phyloP scores from a whole-genome alignment of 1,139 yeast species.

The Hanseniaspora uvarum region DNA sequence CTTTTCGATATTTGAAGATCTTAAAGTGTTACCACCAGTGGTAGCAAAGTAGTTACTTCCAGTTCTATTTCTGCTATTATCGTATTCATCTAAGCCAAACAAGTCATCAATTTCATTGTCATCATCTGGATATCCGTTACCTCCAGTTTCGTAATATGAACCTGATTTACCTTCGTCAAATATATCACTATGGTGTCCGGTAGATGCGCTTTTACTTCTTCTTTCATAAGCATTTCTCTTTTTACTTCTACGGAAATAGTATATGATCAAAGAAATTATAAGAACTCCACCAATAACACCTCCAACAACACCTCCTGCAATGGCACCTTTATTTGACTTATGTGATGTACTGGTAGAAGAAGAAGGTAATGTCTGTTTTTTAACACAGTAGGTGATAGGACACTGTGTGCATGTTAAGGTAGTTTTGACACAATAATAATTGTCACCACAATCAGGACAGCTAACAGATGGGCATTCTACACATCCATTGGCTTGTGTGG shows the following conservation, averaged over 20 bases:
- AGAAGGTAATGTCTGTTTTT: constrained; percentile 20
- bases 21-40: constrained; percentile 4
- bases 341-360: constrained; percentile 20
- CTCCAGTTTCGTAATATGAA: constrained; percentile 15
- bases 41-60: constrained; percentile 24
- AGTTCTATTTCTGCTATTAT: not conserved
- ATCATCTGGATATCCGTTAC: constrained; percentile 19
- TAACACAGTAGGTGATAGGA: constrained; percentile 46
- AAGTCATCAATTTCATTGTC: constrained; percentile 9
- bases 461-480: constrained; percentile 39
- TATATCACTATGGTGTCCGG: constrained; percentile 20
- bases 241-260: constrained; percentile 35
- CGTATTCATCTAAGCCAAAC: constrained; percentile 15
- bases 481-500: constrained; percentile 34
- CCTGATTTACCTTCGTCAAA: constrained; percentile 19
- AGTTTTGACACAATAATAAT: constrained; percentile 44
- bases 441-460: constrained; percentile 49
- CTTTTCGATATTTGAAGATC: constrained; percentile 8
- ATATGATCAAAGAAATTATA: constrained; percentile 33
- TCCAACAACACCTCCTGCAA: constrained; percentile 55
- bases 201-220: constrained; percentile 19
- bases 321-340: constrained; percentile 20
- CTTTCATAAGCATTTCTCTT: constrained; percentile 28
- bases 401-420: constrained; percentile 49
- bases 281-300: constrained; percentile 50